A percentile compares a stretch with the other conserved stretches of the same genome.
Conservation (phyloP, 2,329 filamentous ascomycete species). For the Cladosporium sp. region DNA sequence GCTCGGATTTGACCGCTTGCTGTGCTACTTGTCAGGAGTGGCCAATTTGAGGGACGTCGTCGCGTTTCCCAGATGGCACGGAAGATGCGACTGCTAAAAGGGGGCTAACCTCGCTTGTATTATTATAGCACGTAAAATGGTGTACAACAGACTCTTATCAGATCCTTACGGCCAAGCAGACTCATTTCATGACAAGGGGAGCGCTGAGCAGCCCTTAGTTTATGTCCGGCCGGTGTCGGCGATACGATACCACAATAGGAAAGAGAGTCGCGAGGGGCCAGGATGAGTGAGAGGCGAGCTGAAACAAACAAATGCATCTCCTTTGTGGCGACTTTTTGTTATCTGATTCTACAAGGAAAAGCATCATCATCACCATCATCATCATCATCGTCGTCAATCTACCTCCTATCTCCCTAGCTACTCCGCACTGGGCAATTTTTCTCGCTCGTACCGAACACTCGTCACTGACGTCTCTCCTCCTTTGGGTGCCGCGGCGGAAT, state of each 20-base stretch:
- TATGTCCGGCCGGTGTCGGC: background rate
- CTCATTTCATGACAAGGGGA: background rate
- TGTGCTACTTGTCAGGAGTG: conserved; percentile 78
- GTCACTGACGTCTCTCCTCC: background rate
- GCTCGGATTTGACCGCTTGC: conserved; percentile 78
- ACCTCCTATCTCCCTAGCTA: background rate
- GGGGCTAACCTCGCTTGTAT: too few species aligned
- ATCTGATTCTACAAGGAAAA: background rate
- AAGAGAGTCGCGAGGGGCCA: background rate
- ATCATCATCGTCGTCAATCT: too few species aligned
- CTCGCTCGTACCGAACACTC: background rate
- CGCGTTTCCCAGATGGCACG: conserved; percentile 71
- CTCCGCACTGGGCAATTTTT: background rate
- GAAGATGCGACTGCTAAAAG: conserved; percentile 36
- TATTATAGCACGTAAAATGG: too few species aligned
- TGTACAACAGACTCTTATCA: background rate
- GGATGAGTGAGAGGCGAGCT: background rate
- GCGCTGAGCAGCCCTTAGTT: too few species aligned
- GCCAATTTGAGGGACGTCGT: conserved; percentile 80
- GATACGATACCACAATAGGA: background rate
- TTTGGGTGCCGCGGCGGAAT: background rate
- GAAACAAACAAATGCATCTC: background rate
- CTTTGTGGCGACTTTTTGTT: background rate
- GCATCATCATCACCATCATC: too few species aligned
- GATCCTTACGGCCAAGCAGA: background rate